Evolutionary conservation across 352 stramenopile genomes (phyloP), one percentile per base, ranked within the genome.

Genomic region (Pseudoperonospora humuli): DNA sequence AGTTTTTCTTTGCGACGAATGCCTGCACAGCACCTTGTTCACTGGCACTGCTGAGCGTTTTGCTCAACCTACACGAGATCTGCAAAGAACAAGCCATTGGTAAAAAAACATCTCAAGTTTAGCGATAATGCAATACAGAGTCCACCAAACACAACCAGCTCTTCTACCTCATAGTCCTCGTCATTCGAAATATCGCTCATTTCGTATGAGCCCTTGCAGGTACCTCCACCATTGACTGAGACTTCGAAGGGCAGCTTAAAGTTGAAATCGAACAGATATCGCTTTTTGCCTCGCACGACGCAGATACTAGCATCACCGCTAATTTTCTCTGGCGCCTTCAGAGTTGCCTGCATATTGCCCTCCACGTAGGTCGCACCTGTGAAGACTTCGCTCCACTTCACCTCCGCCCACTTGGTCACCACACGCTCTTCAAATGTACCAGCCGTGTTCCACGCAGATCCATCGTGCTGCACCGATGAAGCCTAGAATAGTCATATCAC

Each of bases 341-440:
- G 44, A 21, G 62, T 81, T 20, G 55, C 66, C 18, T 51, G 43
- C 32, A 75, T 59, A 5, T 62, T 64, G 13, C 59, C 67, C 13
- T 83, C 71, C 7, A 45, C 52, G 31, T 64, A 84, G 5, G 53
- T 64, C 2, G 51, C 57, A 19, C 41, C 64, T 2, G 45, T 69
- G 29, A 82, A 83, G 5, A 90, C 6, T 31, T 82, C 64, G 4
- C 37, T 70, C 61, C 58, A 75, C 56, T 87, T 87, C 28, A 77
- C 47, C 64, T 85, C 64, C 5, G 72, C 84, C 83, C 84, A 95
- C 46, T 85, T 88, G 29, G 71, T 92, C 46, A 91, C 86, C 37
- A 89, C 67, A 26, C 77, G 76, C 46, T 94, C 79, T 45, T 97
- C 88, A 46, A 94, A 97, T 9, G 90, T 97, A 2, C 90, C 90